These are phyloP conservation scores for Apiospora sp. DNA, from an alignment of 2,329 filamentous ascomycete genomes.

Conservation along the genomic window DNA sequence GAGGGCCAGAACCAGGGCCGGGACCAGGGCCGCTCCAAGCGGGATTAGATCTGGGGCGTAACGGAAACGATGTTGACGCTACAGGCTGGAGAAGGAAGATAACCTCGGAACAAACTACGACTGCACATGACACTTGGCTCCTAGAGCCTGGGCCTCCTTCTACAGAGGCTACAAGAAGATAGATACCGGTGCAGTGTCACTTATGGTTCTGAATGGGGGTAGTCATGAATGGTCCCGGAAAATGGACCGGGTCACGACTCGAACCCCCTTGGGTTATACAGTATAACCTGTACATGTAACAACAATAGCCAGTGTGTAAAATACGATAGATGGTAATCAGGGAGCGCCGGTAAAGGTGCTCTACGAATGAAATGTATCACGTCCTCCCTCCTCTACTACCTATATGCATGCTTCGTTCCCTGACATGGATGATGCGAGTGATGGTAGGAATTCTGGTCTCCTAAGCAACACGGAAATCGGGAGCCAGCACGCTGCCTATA, in stretches of 20 bases:
- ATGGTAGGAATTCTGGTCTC: too few relatives aligned
- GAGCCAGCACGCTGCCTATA: too few relatives aligned
- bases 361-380: slow-evolving; percentile 11
- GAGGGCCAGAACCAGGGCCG: not conserved
- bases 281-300: not conserved
- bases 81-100: not conserved
- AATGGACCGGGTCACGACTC: not conserved
- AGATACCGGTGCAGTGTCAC: not conserved
- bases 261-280: not conserved
- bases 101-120: not conserved
- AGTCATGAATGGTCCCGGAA: not conserved
- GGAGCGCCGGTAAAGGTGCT: not conserved
- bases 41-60: too few relatives aligned
- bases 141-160: not conserved
- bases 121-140: not conserved
- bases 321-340: slow-evolving; percentile 16
- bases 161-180: not conserved
- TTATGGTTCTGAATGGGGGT: not conserved
- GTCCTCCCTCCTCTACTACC: slow-evolving; percentile 9
- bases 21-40: not conserved
- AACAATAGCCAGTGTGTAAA: slow-evolving; percentile 1
- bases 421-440: too few relatives aligned
- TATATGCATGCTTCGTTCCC: not conserved
- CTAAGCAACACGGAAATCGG: too few relatives aligned
- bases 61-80: not conserved